A percentile compares a stretch with the other conserved stretches of the same genome.
Evolutionary conservation across 1,284 basidiomycete genomes (phyloP).

Genomic region (Tilletia indica): DNA sequence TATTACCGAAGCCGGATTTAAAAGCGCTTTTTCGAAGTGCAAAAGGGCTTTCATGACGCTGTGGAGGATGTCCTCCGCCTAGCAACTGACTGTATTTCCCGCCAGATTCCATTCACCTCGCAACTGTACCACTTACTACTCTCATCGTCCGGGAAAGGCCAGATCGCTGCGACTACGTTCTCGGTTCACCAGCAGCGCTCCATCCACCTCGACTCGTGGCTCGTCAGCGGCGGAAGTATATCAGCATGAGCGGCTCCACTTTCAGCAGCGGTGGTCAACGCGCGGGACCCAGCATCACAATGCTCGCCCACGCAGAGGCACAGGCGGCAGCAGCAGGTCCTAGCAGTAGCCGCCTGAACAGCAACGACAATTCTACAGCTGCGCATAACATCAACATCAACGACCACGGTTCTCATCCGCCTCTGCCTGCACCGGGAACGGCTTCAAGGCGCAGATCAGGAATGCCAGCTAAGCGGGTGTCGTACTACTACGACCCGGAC

Average conservation of each 20-base stretch:
- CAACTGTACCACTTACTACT: too few species aligned
- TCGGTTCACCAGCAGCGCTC: too few species aligned
- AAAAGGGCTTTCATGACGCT: too few species aligned
- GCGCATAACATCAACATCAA: not conserved
- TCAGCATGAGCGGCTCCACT: not conserved
- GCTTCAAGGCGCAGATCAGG: not conserved
- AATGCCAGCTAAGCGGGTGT: conserved; percentile 9
- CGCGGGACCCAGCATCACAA: not conserved
- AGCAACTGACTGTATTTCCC: too few species aligned
- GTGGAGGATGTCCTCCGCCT: too few species aligned
- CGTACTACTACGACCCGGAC: conserved; percentile 18
- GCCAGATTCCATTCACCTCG: too few species aligned
- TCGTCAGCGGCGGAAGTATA: not conserved
- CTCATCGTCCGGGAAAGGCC: too few species aligned
- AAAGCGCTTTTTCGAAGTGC: too few species aligned
- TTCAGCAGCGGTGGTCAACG: not conserved
- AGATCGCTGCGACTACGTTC: too few species aligned
- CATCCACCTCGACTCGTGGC: too few species aligned
- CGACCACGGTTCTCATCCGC: conserved; percentile 10
- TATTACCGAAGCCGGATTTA: too few species aligned
- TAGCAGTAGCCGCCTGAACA: not conserved
- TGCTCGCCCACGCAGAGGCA: not conserved
- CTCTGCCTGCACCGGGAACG: conserved; percentile 2
- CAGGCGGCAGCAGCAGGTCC: not conserved
- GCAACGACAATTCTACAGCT: not conserved